Evolutionary conservation across 2,329 filamentous ascomycete genomes (phyloP).

Genomic region (Aspergillus japonicus): DNA sequence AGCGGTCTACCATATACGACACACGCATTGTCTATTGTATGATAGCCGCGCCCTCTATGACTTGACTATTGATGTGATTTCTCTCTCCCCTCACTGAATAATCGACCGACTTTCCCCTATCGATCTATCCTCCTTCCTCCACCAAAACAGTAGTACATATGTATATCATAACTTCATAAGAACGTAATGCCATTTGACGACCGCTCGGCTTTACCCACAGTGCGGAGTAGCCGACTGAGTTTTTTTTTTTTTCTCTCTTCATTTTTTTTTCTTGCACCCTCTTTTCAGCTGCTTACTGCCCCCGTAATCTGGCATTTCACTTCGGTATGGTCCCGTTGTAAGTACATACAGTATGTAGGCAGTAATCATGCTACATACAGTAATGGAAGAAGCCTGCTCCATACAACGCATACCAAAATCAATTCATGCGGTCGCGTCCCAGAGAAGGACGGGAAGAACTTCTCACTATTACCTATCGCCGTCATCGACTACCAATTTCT

Average conservation of each 20-base stretch:
- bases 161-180: conserved; percentile 10
- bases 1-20: neutral
- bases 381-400: neutral
- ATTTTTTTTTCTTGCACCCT: neutral
- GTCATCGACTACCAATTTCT: conserved; percentile 11
- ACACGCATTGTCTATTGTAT: neutral
- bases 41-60: neutral
- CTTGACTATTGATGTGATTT: neutral
- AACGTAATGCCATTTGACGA: conserved; percentile 16
- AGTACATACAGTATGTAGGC: conserved; percentile 7
- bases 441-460: conserved; percentile 11
- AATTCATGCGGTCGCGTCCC: conserved; percentile 30
- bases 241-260: neutral
- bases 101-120: neutral
- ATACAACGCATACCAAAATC: conserved; percentile 5
- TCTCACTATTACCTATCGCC: conserved; percentile 9
- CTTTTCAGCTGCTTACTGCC: conserved; percentile 23
- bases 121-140: neutral
- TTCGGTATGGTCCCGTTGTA: neutral
- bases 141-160: neutral
- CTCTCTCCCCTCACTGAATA: neutral
- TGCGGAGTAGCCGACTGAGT: conserved; percentile 20
- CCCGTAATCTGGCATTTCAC: conserved; percentile 18
- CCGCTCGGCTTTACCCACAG: conserved; percentile 15
- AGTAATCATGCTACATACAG: conserved; percentile 2